Evolutionary conservation across 2,329 filamentous ascomycete genomes (phyloP), one percentile per base, ranked within the genome.

Genomic region (Microcyclospora pomicola): DNA sequence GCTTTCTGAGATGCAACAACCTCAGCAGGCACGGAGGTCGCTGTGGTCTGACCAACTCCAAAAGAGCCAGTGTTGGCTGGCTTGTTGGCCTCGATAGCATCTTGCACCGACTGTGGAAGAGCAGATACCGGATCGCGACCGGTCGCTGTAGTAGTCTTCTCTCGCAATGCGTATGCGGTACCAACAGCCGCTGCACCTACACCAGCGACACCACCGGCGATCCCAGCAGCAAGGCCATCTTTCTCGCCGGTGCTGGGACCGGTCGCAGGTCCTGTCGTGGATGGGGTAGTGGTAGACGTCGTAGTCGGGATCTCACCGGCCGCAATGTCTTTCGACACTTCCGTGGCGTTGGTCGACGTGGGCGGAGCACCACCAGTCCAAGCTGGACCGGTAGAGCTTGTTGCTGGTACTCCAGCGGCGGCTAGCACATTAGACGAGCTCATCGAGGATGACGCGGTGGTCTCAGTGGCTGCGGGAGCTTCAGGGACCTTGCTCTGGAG

Each of bases 401-500:
- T 24, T 24, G 19, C 19, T 24, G 19, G 19, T 5, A 24, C 19
- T 24, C 31, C 60, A 19, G 45, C 46, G 6, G 45, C 44, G 9
- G 30, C 30, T 15, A 31, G 30, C 14, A n/a, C 30, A 31, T 48
- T 39, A 31, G 42, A 42, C 6, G 30, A 5, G 30, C 12, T 9
- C 5, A 9, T 31, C 12, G 12, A n/a, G 12, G 12, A n/a, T n/a
- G 30, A 6, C 6, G 30, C 30, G 14, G 14, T 15, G 9, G 30
- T 5, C 19, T 24, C 19, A 5, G 30, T 42, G 11, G 45, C 43
- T 12, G 44, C 34, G 33, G 46, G 44, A 5, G 35, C 44, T 29
- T 48, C 35, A 28, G 73, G 67, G 9, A 83, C 73, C 59, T 76
- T 78, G 7, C 68, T 64, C 58, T 79, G 70, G 37, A 83, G 68